These are phyloP conservation scores for Kluyveromyces lactis DNA, from an alignment of 805 yeast genomes.

Conservation along the genomic window DNA sequence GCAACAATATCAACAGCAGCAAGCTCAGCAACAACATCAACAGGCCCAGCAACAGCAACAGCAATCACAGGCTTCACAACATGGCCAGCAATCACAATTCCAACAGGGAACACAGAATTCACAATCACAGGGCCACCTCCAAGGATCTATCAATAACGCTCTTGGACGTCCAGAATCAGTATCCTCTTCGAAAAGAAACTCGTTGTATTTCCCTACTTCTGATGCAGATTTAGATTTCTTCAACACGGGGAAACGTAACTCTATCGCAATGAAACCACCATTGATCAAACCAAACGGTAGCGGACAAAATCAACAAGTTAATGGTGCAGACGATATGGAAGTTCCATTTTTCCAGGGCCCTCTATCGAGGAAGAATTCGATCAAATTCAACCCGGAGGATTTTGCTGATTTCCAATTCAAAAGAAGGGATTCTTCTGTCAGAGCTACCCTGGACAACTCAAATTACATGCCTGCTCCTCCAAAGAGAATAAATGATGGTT, in stretches of 20 bases:
- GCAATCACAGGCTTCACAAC: conserved; percentile 7
- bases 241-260: conserved; percentile 9
- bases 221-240: conserved; percentile 21
- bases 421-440: conserved; percentile 26
- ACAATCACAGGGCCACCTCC: background rate
- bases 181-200: conserved; percentile 21
- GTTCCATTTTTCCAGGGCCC: conserved; percentile 8
- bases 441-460: conserved; percentile 17
- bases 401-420: conserved; percentile 25
- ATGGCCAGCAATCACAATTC: conserved; percentile 9
- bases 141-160: conserved; percentile 3
- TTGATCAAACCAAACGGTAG: conserved; percentile 3
- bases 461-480: conserved; percentile 15
- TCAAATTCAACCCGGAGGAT: conserved; percentile 25
- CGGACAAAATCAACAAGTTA: conserved; percentile 1
- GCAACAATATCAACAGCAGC: conserved; percentile 12
- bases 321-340: conserved; percentile 8
- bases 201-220: conserved; percentile 17
- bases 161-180: conserved; percentile 11
- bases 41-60: conserved; percentile 10
- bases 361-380: conserved; percentile 23
- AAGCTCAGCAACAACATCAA: conserved; percentile 14
- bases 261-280: conserved; percentile 10
- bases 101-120: background rate
- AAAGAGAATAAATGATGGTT: conserved; percentile 8